Conservation (phyloP, 2,329 filamentous ascomycete species). For the Dothistroma septosporum region DNA sequence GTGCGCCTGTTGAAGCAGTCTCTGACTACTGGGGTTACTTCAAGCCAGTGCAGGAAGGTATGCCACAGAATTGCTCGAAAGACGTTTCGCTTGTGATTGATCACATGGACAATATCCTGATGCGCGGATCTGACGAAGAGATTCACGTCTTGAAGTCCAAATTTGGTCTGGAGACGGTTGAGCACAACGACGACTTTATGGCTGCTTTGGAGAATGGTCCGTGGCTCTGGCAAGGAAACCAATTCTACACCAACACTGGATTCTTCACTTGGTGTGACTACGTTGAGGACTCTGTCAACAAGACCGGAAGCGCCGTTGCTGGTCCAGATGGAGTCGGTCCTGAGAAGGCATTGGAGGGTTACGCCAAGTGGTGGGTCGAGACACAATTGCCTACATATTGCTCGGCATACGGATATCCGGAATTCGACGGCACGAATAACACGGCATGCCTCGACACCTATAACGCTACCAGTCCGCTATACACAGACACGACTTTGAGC, state of each 20-base stretch:
- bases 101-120: conserved; percentile 42
- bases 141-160: conserved; percentile 46
- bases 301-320: conserved; percentile 8
- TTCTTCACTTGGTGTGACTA: conserved; percentile 48
- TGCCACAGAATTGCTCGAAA: conserved; percentile 56
- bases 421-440: conserved; percentile 44
- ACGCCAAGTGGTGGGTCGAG: conserved; percentile 51
- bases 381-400: conserved; percentile 48
- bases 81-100: conserved; percentile 52
- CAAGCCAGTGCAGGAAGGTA: conserved; percentile 53
- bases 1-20: conserved; percentile 54
- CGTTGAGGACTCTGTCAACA: conserved; percentile 31
- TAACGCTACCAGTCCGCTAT: conserved; percentile 48
- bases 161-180: conserved; percentile 51
- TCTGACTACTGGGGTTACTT: conserved; percentile 59
- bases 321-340: conserved; percentile 51
- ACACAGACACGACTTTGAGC: conserved; percentile 46
- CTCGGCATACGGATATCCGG: conserved; percentile 47
- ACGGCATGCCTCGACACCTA: conserved; percentile 53
- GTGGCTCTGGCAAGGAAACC: conserved; percentile 55
- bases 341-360: conserved; percentile 50
- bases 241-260: conserved; percentile 42
- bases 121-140: conserved; percentile 28
- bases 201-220: conserved; percentile 53
- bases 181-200: conserved; percentile 53